phyloP scores from a whole-genome alignment of 192 early-diverging fungal species.

The Gonapodya sp. region DNA sequence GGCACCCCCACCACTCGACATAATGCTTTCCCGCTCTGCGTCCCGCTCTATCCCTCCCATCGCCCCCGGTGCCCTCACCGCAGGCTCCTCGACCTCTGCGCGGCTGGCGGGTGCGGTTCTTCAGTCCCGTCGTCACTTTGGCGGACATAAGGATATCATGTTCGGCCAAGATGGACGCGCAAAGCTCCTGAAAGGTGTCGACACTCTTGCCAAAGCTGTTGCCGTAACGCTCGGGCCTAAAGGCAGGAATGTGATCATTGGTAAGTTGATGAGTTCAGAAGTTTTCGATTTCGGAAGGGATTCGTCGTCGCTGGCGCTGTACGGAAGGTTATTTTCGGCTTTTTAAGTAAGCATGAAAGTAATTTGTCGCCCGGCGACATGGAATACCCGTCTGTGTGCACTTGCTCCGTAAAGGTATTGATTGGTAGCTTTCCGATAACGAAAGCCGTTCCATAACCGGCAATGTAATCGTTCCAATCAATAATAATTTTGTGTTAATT shows the following conservation, averaged over 20 bases:
- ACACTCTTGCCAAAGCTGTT: slow-evolving; percentile 93
- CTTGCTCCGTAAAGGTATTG: too few species aligned
- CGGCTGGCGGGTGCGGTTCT: slow-evolving; percentile 18
- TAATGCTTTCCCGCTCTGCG: background rate
- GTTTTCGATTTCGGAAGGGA: background rate
- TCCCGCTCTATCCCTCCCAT: background rate
- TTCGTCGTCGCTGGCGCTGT: background rate
- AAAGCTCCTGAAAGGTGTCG: slow-evolving; percentile 85
- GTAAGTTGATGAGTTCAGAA: slow-evolving; percentile 20
- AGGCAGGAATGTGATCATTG: slow-evolving; percentile 96
- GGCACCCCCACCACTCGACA: too few species aligned
- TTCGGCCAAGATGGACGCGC: slow-evolving; percentile 96
- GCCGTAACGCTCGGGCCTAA: slow-evolving; percentile 99
- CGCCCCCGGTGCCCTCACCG: background rate
- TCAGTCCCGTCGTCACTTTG: slow-evolving; percentile 34
- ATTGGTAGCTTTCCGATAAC: too few species aligned
- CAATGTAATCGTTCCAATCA: background rate
- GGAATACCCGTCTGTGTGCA: too few species aligned
- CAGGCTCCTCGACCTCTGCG: background rate
- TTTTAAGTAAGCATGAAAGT: background rate
- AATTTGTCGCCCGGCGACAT: too few species aligned
- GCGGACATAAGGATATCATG: slow-evolving; percentile 92
- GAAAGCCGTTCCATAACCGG: background rate
- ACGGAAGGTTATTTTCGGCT: background rate
- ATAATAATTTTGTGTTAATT: background rate